phyloP scores from a whole-genome alignment of 2,329 filamentous ascomycete species.

The Amauroascus niger region DNA sequence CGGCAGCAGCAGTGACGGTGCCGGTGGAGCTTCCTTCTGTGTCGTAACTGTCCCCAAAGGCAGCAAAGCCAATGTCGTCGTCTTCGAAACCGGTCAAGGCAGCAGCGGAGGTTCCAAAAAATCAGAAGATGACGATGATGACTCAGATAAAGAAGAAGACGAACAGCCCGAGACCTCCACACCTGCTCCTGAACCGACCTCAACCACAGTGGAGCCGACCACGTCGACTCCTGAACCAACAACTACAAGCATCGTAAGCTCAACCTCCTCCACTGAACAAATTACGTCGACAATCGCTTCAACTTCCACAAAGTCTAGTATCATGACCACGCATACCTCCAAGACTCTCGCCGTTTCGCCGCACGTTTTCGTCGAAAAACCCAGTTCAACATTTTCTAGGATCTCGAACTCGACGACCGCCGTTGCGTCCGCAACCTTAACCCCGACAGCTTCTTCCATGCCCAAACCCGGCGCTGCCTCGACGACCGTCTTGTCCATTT shows the following conservation, averaged over 20 bases:
- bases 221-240: conserved; percentile 17
- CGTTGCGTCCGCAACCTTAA: conserved; percentile 6
- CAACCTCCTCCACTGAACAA: conserved; percentile 7
- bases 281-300: conserved; percentile 8
- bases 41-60: conserved; percentile 66
- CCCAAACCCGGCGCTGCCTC: conserved; percentile 15
- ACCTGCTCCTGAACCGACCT: conserved; percentile 18
- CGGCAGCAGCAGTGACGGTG: conserved; percentile 51
- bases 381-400: conserved; percentile 11
- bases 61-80: conserved; percentile 56
- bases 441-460: conserved; percentile 8
- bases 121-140: neutral
- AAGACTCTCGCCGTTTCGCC: conserved; percentile 9
- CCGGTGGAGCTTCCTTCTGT: conserved; percentile 61
- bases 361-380: conserved; percentile 13
- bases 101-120: conserved; percentile 23
- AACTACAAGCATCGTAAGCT: conserved; percentile 12
- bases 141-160: neutral
- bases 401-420: conserved; percentile 14
- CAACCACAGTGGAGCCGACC: conserved; percentile 18
- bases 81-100: conserved; percentile 42
- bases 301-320: conserved; percentile 6
- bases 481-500: conserved; percentile 16
- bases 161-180: conserved; percentile 1
- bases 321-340: conserved; percentile 7